Percentiles rank a stretch among this genome's conserved stretches.
phyloP scores from a whole-genome alignment of 495 filamentous ascomycete species.

The Penicillium daleae region DNA sequence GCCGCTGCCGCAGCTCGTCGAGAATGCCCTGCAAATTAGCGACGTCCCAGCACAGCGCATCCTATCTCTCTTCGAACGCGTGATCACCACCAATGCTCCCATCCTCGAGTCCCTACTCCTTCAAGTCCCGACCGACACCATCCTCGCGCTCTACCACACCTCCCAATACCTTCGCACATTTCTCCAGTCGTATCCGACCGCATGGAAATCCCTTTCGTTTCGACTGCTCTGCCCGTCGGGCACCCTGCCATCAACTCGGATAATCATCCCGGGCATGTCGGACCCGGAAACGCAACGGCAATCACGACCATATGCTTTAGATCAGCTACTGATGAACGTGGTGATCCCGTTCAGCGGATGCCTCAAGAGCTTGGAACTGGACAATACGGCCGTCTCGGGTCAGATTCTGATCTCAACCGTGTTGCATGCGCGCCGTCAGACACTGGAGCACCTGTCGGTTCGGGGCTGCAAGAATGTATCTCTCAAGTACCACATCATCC shows the following conservation, averaged over 20 bases:
- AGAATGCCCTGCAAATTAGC: slow-evolving; percentile 34
- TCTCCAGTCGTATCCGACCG: slow-evolving; percentile 59
- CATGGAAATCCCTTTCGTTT: slow-evolving; percentile 65
- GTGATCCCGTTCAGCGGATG: slow-evolving; percentile 59
- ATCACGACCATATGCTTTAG: slow-evolving; percentile 59
- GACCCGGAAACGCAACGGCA: slow-evolving; percentile 48
- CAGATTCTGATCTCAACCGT: slow-evolving; percentile 58
- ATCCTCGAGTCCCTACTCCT: slow-evolving; percentile 61
- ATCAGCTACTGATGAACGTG: slow-evolving; percentile 59
- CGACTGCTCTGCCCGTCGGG: slow-evolving; percentile 54
- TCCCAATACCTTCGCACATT: slow-evolving; percentile 58
- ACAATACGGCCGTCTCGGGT: slow-evolving; percentile 64
- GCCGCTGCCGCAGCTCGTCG: slow-evolving; percentile 30
- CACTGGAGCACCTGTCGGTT: slow-evolving; percentile 61
- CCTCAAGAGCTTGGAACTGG: slow-evolving; percentile 59
- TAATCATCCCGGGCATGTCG: slow-evolving; percentile 39
- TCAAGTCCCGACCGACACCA: slow-evolving; percentile 58
- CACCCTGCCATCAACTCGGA: slow-evolving; percentile 37
- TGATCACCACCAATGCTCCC: slow-evolving; percentile 58
- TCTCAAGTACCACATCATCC: slow-evolving; percentile 66
- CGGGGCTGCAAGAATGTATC: slow-evolving; percentile 69
- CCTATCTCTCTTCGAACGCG: slow-evolving; percentile 54
- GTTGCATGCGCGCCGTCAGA: slow-evolving; percentile 54
- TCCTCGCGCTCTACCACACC: slow-evolving; percentile 62
- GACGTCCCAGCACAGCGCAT: slow-evolving; percentile 33